These are phyloP conservation scores for Talaromyces funiculosus DNA, from an alignment of 2,329 filamentous ascomycete species.

Conservation along the genomic window DNA sequence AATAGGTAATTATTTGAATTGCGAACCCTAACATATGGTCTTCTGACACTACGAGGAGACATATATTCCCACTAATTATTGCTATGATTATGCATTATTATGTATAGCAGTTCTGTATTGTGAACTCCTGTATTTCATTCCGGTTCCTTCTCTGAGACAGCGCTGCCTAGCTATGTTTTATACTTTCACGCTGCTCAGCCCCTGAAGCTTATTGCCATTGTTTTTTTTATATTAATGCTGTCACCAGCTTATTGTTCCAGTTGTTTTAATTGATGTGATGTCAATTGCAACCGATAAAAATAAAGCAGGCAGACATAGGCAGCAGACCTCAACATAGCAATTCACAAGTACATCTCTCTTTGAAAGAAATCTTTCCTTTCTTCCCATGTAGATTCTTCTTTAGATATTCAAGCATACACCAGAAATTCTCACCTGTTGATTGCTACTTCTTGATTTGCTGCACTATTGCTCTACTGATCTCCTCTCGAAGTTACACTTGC, in stretches of 20 bases:
- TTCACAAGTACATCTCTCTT: too few relatives aligned
- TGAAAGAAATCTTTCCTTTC: too few relatives aligned
- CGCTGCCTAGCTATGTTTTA: neutral
- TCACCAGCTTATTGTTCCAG: neutral
- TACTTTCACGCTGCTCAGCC: neutral
- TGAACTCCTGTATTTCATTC: neutral
- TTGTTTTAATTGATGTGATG: neutral
- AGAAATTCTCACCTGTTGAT: neutral
- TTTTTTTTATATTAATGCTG: neutral
- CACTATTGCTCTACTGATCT: neutral
- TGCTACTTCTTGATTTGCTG: neutral
- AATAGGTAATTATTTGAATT: neutral
- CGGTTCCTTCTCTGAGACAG: neutral
- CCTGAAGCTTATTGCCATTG: neutral
- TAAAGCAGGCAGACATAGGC: neutral
- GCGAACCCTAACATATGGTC: neutral
- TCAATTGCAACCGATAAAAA: neutral
- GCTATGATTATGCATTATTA: neutral
- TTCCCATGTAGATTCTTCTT: neutral
- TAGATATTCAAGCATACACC: neutral
- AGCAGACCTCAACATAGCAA: neutral
- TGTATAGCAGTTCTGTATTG: neutral
- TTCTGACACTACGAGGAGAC: fast-evolving
- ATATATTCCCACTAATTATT: neutral
- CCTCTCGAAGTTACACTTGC: neutral